Evolutionary conservation across 1,139 yeast species (phyloP), one percentile per base, ranked within the genome.

Genomic region (Meyerozyma smithsonii): DNA sequence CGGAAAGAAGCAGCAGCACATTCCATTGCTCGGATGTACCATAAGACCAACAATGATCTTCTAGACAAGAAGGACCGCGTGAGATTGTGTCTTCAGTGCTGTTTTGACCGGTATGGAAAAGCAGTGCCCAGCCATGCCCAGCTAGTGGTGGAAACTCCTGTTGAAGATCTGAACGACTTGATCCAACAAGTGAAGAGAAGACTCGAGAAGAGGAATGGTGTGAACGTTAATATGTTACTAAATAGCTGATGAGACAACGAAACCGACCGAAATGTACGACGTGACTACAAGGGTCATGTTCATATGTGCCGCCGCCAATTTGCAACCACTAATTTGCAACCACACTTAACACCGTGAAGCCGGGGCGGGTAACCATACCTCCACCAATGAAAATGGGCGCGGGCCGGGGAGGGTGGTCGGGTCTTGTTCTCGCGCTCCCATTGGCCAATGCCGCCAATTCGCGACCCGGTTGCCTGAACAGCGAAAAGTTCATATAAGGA

Each of bases 31-130:
- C 20, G 21, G 5, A 30, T 30, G 21, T 17, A 30, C 21, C 21
- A 30, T 49, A 42, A 8, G 36, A 38, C 38, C 42, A 37, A 30
- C 36, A 48, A 7, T 39, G 46, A 39, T 28, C 44, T 42, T 35
- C 48, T 47, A 28, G 62, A 64, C 43, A 49, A 48, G 21, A 52
- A 55, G 36, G 56, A 53, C n/a, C 43, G 35, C n/a, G 43, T 56
- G 33, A 42, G 42, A 38, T 36, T 56, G 36, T 56, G 61, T 25
- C 43, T 56, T 20, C 55, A 54, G 23, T 56, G 61, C 47, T 50
- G 50, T 25, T 26, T 47, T 47, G 45, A 48, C 28, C 30, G 43
- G 35, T 33, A 45, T 19, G 46, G 46, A 5, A 28, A 36, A 14
- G 39, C 36, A 1, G 37, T 39, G 12, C 36, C 21, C 18, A 36